phyloP scores from a whole-genome alignment of 345 rosid species.

The Pelargonium nanum region DNA sequence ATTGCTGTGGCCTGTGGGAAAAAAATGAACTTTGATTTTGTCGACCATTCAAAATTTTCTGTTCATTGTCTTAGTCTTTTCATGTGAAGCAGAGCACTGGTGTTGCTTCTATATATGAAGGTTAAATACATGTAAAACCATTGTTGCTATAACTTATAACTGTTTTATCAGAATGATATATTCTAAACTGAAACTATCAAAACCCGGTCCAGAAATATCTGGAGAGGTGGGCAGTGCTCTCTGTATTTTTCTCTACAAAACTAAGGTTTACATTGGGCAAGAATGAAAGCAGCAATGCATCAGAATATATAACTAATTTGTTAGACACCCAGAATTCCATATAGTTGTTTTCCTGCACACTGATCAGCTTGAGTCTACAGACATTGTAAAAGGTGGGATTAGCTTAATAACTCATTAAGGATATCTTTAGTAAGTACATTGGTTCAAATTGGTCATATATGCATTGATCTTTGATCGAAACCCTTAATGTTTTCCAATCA shows the following conservation, averaged over 20 bases:
- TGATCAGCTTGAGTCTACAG: too few relatives aligned
- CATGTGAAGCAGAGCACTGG: neutral
- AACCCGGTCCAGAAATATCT: neutral
- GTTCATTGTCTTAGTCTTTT: neutral
- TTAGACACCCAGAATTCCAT: too few relatives aligned
- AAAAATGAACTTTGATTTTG: neutral
- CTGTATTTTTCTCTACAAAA: too few relatives aligned
- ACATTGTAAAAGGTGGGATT: neutral
- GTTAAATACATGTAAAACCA: too few relatives aligned
- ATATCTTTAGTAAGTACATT: neutral
- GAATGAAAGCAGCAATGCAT: too few relatives aligned
- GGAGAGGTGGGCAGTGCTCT: neutral
- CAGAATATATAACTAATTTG: too few relatives aligned
- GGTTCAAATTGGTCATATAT: neutral
- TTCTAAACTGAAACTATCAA: too few relatives aligned
- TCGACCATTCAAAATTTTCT: neutral
- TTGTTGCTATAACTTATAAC: too few relatives aligned
- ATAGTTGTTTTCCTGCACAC: neutral
- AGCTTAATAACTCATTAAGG: neutral
- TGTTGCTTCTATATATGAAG: neutral
- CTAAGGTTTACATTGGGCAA: too few relatives aligned
- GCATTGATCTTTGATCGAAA: too few relatives aligned
- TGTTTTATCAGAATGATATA: too few relatives aligned
- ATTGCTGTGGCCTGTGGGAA: neutral
- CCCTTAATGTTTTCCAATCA: too few relatives aligned